Evolutionary conservation across 441 rosid species (phyloP).

Genomic region (Capsella rubella): DNA sequence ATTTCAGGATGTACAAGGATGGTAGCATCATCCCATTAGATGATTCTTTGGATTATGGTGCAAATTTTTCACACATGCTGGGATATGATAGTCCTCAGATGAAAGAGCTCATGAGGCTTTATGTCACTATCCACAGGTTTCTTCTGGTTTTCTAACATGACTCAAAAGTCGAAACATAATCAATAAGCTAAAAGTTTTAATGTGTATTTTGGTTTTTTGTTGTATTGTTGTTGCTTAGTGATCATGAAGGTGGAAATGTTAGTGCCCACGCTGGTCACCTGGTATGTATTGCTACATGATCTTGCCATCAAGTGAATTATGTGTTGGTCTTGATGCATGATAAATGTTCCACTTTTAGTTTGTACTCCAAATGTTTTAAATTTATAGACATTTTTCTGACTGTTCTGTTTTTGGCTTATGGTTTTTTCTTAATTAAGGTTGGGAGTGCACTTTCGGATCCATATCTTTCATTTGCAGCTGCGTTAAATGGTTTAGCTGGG

Average conservation of each 20-base stretch:
- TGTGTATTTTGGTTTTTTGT: not conserved
- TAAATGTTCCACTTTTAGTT: conserved; percentile 1
- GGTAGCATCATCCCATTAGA: conserved; percentile 71
- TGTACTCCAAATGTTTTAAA: not conserved
- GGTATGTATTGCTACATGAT: conserved; percentile 55
- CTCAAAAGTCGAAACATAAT: not conserved
- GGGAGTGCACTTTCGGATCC: conserved; percentile 99
- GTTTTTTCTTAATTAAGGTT: conserved; percentile 56
- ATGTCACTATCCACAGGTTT: conserved; percentile 89
- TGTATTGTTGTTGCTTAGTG: conserved; percentile 58
- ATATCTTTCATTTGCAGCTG: conserved; percentile 95
- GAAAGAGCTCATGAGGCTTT: conserved; percentile 98
- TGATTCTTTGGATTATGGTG: conserved; percentile 88
- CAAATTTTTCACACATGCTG: conserved; percentile 84
- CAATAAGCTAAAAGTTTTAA: not conserved
- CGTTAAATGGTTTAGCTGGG: conserved; percentile 97
- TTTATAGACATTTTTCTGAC: conserved; percentile 8
- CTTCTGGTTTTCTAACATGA: conserved; percentile 31
- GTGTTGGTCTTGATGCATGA: not conserved
- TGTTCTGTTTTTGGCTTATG: conserved; percentile 3
- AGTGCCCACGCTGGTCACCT: conserved; percentile 96
- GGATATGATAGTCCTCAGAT: conserved; percentile 84
- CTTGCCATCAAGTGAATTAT: not conserved
- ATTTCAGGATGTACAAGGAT: conserved; percentile 76
- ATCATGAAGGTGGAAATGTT: conserved; percentile 98